phyloP scores from a whole-genome alignment of 768 basidiomycete genomes.

The Pleurotus tuber-regium region DNA sequence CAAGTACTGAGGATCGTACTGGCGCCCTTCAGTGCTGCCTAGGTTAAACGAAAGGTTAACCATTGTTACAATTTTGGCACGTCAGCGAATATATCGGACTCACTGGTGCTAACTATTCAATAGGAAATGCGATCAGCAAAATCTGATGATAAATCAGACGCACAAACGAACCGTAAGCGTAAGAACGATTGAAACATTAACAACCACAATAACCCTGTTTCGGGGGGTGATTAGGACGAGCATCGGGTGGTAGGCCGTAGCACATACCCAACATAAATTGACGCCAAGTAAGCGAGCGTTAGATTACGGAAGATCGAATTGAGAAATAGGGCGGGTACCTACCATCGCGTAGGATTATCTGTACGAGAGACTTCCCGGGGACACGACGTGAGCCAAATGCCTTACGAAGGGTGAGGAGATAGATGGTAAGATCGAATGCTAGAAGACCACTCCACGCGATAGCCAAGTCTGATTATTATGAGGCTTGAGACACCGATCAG shows the following conservation, averaged over 20 bases:
- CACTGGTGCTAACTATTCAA: constrained; percentile 1
- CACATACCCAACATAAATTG: constrained; percentile 1
- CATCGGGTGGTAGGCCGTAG: too few relatives aligned
- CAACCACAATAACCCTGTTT: constrained; percentile 1
- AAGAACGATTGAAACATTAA: neutral
- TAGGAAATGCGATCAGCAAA: too few relatives aligned
- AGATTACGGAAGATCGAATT: too few relatives aligned
- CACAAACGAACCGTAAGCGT: neutral
- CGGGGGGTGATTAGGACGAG: neutral
- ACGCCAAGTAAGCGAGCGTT: neutral
- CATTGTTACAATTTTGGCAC: too few relatives aligned
- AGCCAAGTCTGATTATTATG: constrained; percentile 7
- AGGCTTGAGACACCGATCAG: too few relatives aligned
- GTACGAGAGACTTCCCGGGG: neutral
- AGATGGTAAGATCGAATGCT: neutral
- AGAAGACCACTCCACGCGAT: constrained; percentile 2
- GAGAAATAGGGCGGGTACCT: too few relatives aligned
- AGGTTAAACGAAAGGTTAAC: neutral
- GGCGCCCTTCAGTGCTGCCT: constrained; percentile 3
- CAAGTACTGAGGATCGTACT: constrained; percentile 2
- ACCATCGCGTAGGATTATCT: constrained; percentile 3
- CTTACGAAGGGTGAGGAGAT: constrained; percentile 2
- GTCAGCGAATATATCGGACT: neutral
- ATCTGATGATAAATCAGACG: too few relatives aligned
- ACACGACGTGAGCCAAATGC: neutral